These are phyloP conservation scores for Xylaria sp. DNA, from an alignment of 2,329 filamentous ascomycete genomes.

Conservation along the genomic window DNA sequence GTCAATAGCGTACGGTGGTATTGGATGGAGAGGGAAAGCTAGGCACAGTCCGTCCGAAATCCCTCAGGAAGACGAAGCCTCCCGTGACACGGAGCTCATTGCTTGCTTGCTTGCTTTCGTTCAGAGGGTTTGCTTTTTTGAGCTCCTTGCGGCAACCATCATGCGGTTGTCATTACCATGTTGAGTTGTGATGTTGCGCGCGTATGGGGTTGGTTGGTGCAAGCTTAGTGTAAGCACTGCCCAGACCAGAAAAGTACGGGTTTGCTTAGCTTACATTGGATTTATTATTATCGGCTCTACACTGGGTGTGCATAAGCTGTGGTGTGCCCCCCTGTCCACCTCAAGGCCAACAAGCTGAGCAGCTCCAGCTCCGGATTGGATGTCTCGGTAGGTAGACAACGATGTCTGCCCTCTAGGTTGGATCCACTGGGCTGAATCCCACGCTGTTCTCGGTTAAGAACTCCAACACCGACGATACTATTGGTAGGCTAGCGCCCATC, in stretches of 20 bases:
- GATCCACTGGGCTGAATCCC: conserved; percentile 30
- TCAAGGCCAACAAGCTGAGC: conserved; percentile 19
- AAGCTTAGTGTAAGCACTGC: conserved; percentile 27
- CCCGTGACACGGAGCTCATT: conserved; percentile 8
- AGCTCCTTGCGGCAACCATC: conserved; percentile 15
- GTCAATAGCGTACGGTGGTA: conserved; percentile 23
- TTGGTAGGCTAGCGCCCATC: conserved; percentile 28
- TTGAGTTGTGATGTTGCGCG: conserved; percentile 20
- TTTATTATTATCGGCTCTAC: conserved; percentile 17
- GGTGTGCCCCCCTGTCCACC: conserved; percentile 7
- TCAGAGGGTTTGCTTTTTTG: conserved; percentile 25
- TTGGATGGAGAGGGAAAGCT: conserved; percentile 22
- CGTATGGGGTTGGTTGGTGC: not conserved
- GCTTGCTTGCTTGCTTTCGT: not conserved
- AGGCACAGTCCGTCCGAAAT: conserved; percentile 20
- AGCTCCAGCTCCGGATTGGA: conserved; percentile 16
- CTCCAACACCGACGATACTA: not conserved
- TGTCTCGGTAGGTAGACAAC: conserved; percentile 8
- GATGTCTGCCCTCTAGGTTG: not conserved
- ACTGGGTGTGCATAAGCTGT: conserved; percentile 26
- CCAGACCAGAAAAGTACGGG: conserved; percentile 15
- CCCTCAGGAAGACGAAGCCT: conserved; percentile 3
- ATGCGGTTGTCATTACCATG: conserved; percentile 19
- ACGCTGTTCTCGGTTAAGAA: conserved; percentile 21
- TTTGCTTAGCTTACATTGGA: conserved; percentile 18